A percentile compares a stretch with the other conserved stretches of the same genome.
phyloP scores from a whole-genome alignment of 495 filamentous ascomycete species.

The Alectoria sarmentosa region DNA sequence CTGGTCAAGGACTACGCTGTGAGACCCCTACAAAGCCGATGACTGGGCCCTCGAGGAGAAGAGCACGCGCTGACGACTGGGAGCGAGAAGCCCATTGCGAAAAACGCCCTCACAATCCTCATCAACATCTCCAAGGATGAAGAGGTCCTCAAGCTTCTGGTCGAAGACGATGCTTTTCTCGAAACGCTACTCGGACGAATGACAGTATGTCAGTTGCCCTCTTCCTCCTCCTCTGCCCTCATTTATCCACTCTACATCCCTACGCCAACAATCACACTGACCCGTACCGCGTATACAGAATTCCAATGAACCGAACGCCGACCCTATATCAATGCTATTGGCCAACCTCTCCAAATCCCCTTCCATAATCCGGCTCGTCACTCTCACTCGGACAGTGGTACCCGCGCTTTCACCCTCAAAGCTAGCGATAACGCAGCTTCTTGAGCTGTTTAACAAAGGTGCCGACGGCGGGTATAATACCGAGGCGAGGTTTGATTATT shows the following conservation, averaged over 20 bases:
- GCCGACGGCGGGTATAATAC: conserved; percentile 75
- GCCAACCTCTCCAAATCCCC: conserved; percentile 84
- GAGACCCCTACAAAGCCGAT: conserved; percentile 25
- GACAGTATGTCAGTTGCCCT: conserved; percentile 54
- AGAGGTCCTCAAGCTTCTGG: conserved; percentile 64
- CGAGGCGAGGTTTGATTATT: conserved; percentile 81
- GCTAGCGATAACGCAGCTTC: conserved; percentile 76
- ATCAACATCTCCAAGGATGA: conserved; percentile 80
- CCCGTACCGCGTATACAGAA: conserved; percentile 36
- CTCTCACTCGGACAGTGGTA: conserved; percentile 49
- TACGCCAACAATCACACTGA: background rate
- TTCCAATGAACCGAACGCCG: conserved; percentile 63
- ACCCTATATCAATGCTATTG: conserved; percentile 82
- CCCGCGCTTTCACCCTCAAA: conserved; percentile 59
- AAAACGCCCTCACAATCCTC: conserved; percentile 86
- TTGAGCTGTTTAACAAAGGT: conserved; percentile 93
- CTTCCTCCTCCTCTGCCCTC: background rate
- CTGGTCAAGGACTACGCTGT: conserved; percentile 74
- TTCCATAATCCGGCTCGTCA: conserved; percentile 57
- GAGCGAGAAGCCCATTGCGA: conserved; percentile 64
- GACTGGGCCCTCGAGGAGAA: background rate
- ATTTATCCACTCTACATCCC: background rate
- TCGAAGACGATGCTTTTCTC: conserved; percentile 73
- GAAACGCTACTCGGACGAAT: conserved; percentile 63
- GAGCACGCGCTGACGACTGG: conserved; percentile 10